Conservation (phyloP, 2,329 filamentous ascomycete species). For the Penicillium glabrum region DNA sequence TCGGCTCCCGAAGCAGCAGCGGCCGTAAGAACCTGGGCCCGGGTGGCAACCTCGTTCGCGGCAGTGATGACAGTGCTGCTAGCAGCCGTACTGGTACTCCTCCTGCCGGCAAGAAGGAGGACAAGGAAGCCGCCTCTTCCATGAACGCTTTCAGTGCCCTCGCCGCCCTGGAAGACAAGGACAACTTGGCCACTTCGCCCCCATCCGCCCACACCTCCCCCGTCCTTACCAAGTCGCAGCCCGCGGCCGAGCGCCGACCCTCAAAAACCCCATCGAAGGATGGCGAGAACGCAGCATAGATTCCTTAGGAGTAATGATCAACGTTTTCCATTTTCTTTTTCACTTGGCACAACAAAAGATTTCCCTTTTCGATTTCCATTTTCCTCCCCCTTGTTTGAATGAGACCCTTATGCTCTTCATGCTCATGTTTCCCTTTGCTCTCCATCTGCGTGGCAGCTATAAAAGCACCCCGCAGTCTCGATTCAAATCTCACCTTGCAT, state of each 20-base stretch:
- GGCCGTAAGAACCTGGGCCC: slow-evolving; percentile 72
- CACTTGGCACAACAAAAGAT: slow-evolving; percentile 30
- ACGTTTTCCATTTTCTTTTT: slow-evolving; percentile 32
- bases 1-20: slow-evolving; percentile 87
- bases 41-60: slow-evolving; percentile 68
- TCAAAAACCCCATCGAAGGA: slow-evolving; percentile 46
- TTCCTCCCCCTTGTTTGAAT: slow-evolving; percentile 2
- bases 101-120: slow-evolving; percentile 64
- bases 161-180: slow-evolving; percentile 46
- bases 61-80: slow-evolving; percentile 79
- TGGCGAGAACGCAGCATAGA: slow-evolving; percentile 42
- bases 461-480: neutral
- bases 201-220: slow-evolving; percentile 51
- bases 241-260: slow-evolving; percentile 43
- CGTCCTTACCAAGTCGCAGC: slow-evolving; percentile 47
- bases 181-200: slow-evolving; percentile 49
- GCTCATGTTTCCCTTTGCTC: slow-evolving; percentile 7
- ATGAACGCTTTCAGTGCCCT: slow-evolving; percentile 77
- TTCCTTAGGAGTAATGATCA: slow-evolving; percentile 40
- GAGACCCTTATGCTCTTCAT: neutral
- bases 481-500: slow-evolving; percentile 20
- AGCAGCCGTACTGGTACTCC: slow-evolving; percentile 91
- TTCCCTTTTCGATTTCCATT: slow-evolving; percentile 20
- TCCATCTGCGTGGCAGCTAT: slow-evolving; percentile 4
- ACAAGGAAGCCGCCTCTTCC: slow-evolving; percentile 64